Evolutionary conservation across 805 yeast species (phyloP).

Genomic region (Candida stauntonica): DNA sequence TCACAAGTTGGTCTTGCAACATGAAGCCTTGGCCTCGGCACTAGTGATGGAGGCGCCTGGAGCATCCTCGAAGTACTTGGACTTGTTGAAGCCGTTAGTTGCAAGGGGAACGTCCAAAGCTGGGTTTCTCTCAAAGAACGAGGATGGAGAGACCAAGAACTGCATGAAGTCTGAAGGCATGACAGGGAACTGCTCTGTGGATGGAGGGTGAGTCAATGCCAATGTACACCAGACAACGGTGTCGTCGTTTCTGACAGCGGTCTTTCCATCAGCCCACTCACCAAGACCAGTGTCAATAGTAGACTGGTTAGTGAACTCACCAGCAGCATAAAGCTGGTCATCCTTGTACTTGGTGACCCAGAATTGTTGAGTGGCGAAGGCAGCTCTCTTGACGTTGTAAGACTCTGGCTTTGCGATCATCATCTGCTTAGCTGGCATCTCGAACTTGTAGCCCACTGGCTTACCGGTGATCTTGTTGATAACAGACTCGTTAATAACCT

Average conservation of each 20-base stretch:
- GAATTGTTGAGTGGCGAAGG: slow-evolving; percentile 69
- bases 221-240: slow-evolving; percentile 77
- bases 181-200: slow-evolving; percentile 84
- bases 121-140: slow-evolving; percentile 75
- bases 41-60: slow-evolving; percentile 10
- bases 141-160: slow-evolving; percentile 62
- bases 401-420: slow-evolving; percentile 61
- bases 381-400: slow-evolving; percentile 65
- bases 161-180: slow-evolving; percentile 81
- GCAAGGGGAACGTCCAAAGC: slow-evolving; percentile 76
- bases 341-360: slow-evolving; percentile 81
- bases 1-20: slow-evolving; percentile 19
- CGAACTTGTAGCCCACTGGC: slow-evolving; percentile 74
- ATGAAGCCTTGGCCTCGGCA: slow-evolving; percentile 14
- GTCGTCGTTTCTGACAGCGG: slow-evolving; percentile 68
- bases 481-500: slow-evolving; percentile 68
- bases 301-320: slow-evolving; percentile 84
- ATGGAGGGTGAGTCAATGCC: slow-evolving; percentile 78
- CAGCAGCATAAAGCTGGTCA: slow-evolving; percentile 71
- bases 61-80: slow-evolving; percentile 21
- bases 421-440: slow-evolving; percentile 74
- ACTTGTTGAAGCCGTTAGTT: slow-evolving; percentile 59
- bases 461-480: slow-evolving; percentile 65
- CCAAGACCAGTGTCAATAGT: slow-evolving; percentile 65
- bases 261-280: slow-evolving; percentile 64